Base-by-base conservation (phyloP, 768 basidiomycete species). In the Rhodotorula babjevae region DNA sequence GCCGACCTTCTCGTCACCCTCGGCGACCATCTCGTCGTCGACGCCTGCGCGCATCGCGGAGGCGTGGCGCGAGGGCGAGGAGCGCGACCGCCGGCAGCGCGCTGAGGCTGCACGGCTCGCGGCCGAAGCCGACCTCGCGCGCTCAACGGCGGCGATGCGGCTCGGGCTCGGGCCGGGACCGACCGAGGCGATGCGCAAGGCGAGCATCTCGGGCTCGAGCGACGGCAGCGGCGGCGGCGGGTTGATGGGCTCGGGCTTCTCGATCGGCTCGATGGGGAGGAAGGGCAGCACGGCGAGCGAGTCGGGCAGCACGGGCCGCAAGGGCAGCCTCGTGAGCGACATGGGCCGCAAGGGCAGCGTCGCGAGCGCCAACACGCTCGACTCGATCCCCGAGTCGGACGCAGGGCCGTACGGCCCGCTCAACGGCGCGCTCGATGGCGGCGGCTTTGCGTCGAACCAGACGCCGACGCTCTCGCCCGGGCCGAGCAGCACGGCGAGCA, bases 11-110 rank as follows among this genome's bases (percentile, higher is more conserved):
- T 40, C 63, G 47, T 21, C 36, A 9, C 36, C 36, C 36, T 9
- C 49, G 25, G 12, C 50, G n/a, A 53, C 33, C 23, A 57, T 65
- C 56, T 44, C 65, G 27, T 15, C 56, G 29, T 31, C 61, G 0
- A 63, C 65, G 0, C 71, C 71, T 10, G 55, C 65, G 5, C 53
- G 62, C 10, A 72, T 72, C 47, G 71, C 71, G 27, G 65, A 72
- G 25, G 65, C 71, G 6, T 72, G 65, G 65, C 46, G 65, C 8
- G 71, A 63, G 44, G 71, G 61, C 14, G 71, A 72, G 18, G 71
- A 72, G 49, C 65, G 71, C 16, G 71, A 72, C 61, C 65, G 57
- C 2, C 55, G 49, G 0, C 71, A 72, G 49, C 71, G 71, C 10
- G 61, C 62, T 21, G 71, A 67, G 33, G 65, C 66, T 31, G 61